Evolutionary conservation across 1,284 basidiomycete genomes (phyloP).

Genomic region (Dichomitus squalens): DNA sequence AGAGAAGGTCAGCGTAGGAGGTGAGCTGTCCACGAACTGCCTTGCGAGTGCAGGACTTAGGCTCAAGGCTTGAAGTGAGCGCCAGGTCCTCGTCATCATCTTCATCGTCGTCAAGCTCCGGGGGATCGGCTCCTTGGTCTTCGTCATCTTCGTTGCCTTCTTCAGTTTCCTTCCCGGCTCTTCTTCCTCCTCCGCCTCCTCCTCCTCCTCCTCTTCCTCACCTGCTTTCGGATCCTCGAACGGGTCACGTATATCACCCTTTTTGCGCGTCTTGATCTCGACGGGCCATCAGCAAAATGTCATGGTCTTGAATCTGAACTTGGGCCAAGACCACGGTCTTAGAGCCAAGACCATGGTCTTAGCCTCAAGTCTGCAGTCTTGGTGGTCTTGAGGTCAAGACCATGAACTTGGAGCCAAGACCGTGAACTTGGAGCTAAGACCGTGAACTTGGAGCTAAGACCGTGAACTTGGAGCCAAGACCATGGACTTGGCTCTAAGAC

Average conservation of each 20-base stretch:
- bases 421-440: no score
- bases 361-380: no score
- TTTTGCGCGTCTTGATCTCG: slow-evolving; percentile 4
- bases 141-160: not conserved
- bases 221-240: not conserved
- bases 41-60: not conserved
- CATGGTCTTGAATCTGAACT: no score
- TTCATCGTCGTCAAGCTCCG: not conserved
- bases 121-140: not conserved
- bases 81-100: not conserved
- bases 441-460: no score
- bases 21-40: not conserved
- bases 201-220: not conserved
- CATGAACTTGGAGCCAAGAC: no score
- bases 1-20: not conserved
- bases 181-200: no score
- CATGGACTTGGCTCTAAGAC: no score
- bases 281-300: no score
- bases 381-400: no score
- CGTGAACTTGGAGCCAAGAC: slow-evolving; percentile 1
- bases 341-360: no score
- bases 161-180: not conserved
- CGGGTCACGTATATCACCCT: not conserved
- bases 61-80: not conserved
- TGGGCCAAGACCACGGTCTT: no score